These are phyloP conservation scores for Chenopodium album DNA, from an alignment of 148 eudicot genomes.

Conservation along the genomic window DNA sequence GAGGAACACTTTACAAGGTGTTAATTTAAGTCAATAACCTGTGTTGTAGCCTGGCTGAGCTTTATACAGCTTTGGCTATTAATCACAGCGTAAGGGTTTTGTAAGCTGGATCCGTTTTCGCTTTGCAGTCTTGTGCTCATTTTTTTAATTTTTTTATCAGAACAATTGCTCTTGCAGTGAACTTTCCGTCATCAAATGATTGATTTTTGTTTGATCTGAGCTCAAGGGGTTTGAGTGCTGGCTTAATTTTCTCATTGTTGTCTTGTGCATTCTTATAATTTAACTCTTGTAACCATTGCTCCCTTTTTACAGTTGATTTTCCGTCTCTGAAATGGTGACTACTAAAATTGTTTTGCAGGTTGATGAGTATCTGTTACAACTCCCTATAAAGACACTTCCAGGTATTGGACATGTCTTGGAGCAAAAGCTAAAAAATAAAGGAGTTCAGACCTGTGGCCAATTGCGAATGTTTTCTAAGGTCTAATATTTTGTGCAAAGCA, in stretches of 20 bases:
- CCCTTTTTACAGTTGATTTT: neutral
- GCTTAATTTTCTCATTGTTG: neutral
- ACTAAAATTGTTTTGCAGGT: constrained; percentile 47
- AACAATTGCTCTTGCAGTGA: neutral
- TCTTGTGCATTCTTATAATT: neutral
- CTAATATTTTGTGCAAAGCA: constrained; percentile 11
- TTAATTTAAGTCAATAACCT: neutral
- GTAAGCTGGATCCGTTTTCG: neutral
- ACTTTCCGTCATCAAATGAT: neutral
- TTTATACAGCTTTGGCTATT: neutral
- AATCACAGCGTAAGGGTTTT: neutral
- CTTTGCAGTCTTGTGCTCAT: neutral
- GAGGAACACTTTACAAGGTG: neutral
- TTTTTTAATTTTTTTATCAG: neutral
- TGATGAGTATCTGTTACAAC: constrained; percentile 59
- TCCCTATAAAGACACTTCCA: constrained; percentile 90
- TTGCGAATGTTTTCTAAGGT: constrained; percentile 77
- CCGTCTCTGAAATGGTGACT: constrained; percentile 3
- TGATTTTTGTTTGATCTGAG: neutral
- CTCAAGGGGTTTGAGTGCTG: neutral
- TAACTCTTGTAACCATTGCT: neutral
- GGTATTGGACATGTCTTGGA: constrained; percentile 91
- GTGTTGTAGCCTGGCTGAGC: neutral
- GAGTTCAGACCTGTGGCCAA: constrained; percentile 80
- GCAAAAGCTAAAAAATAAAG: constrained; percentile 68